A percentile compares a stretch with the other conserved stretches of the same genome.
phyloP scores from a whole-genome alignment of 2,329 filamentous ascomycete genomes.

The Cladophialophora bantiana region DNA sequence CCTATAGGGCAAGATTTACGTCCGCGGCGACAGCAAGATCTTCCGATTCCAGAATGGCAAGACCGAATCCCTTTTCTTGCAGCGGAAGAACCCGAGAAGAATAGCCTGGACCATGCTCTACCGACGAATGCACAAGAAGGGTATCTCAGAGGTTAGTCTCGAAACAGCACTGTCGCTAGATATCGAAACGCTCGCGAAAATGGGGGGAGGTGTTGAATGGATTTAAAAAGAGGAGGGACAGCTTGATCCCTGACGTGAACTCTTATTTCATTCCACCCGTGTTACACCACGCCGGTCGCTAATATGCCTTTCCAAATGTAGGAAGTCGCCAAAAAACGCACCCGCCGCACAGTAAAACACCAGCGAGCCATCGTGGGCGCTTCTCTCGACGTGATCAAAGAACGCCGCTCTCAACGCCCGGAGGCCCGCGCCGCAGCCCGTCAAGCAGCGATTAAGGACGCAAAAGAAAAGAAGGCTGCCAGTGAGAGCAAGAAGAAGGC shows the following conservation, averaged over 20 bases:
- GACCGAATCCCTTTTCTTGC: conserved; percentile 98
- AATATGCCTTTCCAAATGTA: conserved; percentile 51
- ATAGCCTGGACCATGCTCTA: conserved; percentile 99
- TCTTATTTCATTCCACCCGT: not conserved
- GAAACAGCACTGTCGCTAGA: not conserved
- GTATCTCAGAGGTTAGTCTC: conserved; percentile 95
- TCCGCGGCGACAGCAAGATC: conserved; percentile 99
- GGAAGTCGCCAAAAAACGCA: conserved; percentile 99
- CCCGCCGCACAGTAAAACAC: conserved; percentile 95
- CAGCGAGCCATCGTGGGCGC: conserved; percentile 99
- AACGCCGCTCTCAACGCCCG: conserved; percentile 92
- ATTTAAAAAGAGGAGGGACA: conserved; percentile 7
- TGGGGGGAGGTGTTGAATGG: not conserved
- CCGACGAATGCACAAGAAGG: conserved; percentile 99
- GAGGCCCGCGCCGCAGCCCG: conserved; percentile 94
- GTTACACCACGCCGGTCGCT: not conserved
- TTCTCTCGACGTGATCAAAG: conserved; percentile 99
- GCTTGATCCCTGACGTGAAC: not conserved
- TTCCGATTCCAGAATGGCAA: conserved; percentile 99
- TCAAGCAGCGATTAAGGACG: conserved; percentile 88
- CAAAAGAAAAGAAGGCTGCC: conserved; percentile 97
- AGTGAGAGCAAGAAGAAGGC: conserved; percentile 94
- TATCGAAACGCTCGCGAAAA: not conserved
- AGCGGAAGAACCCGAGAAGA: conserved; percentile 99
- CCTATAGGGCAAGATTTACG: conserved; percentile 93